Evolutionary conservation across 257 asterid genomes (phyloP).

Genomic region (Forsythia suspensa): DNA sequence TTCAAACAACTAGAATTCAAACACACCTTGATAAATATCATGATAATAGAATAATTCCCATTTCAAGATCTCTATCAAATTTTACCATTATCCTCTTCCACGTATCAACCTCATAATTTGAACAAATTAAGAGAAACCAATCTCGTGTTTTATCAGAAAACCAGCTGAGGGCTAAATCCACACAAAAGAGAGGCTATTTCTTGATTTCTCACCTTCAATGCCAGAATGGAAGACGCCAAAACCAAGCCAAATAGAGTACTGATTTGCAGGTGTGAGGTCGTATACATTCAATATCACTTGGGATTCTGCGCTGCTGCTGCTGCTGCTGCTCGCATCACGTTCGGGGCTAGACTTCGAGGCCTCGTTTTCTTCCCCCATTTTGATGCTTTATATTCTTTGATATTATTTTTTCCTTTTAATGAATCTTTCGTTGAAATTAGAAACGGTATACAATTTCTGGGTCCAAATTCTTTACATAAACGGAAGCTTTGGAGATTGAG

Average conservation of each 20-base stretch:
- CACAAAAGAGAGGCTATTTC: neutral
- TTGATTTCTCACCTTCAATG: constrained; percentile 44
- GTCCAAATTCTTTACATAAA: neutral
- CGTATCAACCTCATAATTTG: neutral
- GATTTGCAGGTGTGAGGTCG: constrained; percentile 47
- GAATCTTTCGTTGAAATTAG: neutral
- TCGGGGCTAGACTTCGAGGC: constrained; percentile 20
- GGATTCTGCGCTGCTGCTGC: constrained; percentile 26
- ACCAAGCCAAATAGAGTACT: constrained; percentile 49
- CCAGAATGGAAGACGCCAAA: constrained; percentile 59
- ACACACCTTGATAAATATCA: no score
- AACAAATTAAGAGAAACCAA: neutral
- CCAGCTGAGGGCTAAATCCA: neutral
- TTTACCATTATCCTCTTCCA: neutral
- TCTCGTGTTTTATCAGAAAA: neutral
- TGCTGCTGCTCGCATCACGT: constrained; percentile 9
- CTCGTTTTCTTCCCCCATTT: constrained; percentile 36
- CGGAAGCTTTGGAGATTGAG: neutral
- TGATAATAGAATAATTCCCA: neutral
- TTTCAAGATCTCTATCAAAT: neutral
- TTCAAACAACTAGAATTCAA: neutral
- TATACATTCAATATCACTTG: constrained; percentile 49
- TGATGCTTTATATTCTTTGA: neutral
- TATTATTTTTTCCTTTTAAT: neutral
- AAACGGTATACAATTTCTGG: neutral